Conservation (phyloP, 2,329 filamentous ascomycete species). For the Trichoderma sp. region DNA sequence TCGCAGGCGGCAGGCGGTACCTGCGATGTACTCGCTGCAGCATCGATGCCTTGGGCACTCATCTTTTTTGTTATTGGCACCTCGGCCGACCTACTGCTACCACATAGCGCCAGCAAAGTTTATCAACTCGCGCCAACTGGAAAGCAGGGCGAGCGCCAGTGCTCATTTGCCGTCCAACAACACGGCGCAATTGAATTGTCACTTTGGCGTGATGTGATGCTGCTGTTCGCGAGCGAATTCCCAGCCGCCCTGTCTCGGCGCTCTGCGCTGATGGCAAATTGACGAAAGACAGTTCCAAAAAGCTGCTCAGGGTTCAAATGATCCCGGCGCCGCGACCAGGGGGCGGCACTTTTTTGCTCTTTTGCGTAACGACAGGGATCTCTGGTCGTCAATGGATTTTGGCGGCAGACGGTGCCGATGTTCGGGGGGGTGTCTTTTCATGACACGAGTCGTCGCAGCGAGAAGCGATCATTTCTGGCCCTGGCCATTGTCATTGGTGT, state of each 20-base stretch:
- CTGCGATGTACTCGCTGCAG: background rate
- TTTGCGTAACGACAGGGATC: slow-evolving; percentile 29
- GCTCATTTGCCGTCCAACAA: background rate
- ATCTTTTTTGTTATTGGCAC: slow-evolving; percentile 2
- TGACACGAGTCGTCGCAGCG: slow-evolving; percentile 11
- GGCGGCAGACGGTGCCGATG: slow-evolving; percentile 30
- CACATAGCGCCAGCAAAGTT: background rate
- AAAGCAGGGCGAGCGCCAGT: slow-evolving; percentile 9
- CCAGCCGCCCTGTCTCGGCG: background rate
- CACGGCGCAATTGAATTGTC: background rate
- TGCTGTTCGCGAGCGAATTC: background rate
- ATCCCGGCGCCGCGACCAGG: slow-evolving; percentile 25
- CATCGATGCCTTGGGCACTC: background rate
- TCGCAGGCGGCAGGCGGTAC: slow-evolving; percentile 9
- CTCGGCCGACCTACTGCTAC: background rate
- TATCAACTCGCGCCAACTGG: slow-evolving; percentile 10
- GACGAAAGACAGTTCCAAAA: slow-evolving; percentile 8
- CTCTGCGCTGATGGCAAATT: slow-evolving; percentile 14
- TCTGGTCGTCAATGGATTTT: background rate
- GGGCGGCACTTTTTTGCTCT: slow-evolving; percentile 24
- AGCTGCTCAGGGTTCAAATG: slow-evolving; percentile 24
- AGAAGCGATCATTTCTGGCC: slow-evolving; percentile 7
- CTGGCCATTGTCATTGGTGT: slow-evolving; percentile 19
- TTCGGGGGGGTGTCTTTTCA: slow-evolving; percentile 25
- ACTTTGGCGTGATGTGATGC: background rate